Conservation (phyloP, 2,329 filamentous ascomycete species). For the Eurotiales sp. region DNA sequence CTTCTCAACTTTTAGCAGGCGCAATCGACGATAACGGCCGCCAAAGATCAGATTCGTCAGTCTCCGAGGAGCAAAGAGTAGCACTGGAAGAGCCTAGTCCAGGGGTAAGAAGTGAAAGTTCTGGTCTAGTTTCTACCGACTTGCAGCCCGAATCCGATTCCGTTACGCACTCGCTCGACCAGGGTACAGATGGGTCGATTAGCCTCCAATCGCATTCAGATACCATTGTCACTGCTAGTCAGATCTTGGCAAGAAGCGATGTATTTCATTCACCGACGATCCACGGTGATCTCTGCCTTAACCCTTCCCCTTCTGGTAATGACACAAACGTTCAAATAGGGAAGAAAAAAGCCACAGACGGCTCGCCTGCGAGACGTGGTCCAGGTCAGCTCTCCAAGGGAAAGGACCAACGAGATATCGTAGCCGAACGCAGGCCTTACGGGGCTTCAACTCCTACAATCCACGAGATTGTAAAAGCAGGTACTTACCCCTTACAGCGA, state of each 20-base stretch:
- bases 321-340: conserved; percentile 29
- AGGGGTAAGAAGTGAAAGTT: conserved; percentile 65
- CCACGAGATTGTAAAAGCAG: conserved; percentile 57
- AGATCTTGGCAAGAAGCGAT: conserved; percentile 81
- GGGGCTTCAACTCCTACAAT: conserved; percentile 48
- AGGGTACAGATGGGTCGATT: conserved; percentile 68
- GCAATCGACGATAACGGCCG: conserved; percentile 5
- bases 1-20: conserved; percentile 16
- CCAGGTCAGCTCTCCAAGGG: conserved; percentile 12
- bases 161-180: conserved; percentile 68
- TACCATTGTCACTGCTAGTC: conserved; percentile 75
- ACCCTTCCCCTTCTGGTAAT: conserved; percentile 32
- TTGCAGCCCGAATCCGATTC: conserved; percentile 67
- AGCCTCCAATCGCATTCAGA: conserved; percentile 69
- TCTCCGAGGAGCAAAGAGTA: background rate
- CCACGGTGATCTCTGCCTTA: conserved; percentile 27
- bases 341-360: conserved; percentile 20
- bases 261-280: conserved; percentile 81
- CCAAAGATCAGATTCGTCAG: conserved; percentile 7
- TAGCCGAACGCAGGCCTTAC: conserved; percentile 17
- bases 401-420: conserved; percentile 18
- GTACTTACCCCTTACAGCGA: conserved; percentile 75
- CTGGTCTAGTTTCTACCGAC: conserved; percentile 50
- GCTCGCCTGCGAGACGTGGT: background rate
- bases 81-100: conserved; percentile 32